These are phyloP conservation scores for Ophiorrhiza pumila DNA, from an alignment of 257 asterid species.

Conservation along the genomic window DNA sequence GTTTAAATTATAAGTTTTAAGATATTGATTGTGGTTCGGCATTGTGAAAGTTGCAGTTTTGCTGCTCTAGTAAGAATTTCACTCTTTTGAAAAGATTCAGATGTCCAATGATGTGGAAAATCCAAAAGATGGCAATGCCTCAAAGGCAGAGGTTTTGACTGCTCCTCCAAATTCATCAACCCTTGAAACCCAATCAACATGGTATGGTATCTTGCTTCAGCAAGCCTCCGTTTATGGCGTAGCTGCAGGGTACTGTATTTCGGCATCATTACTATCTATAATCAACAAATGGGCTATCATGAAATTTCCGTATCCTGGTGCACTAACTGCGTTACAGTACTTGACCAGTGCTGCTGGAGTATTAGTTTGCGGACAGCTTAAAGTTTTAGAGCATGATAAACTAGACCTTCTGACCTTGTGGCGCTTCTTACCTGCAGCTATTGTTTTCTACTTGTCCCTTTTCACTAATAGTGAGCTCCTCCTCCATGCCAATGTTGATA, in stretches of 20 bases:
- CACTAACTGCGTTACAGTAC: slow-evolving; percentile 88
- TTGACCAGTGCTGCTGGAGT: slow-evolving; percentile 86
- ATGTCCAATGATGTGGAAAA: slow-evolving; percentile 81
- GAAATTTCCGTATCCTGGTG: slow-evolving; percentile 96
- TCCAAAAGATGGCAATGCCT: slow-evolving; percentile 39
- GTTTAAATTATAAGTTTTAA: neutral
- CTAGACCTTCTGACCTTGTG: slow-evolving; percentile 80
- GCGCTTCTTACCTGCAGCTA: slow-evolving; percentile 91
- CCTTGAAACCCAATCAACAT: slow-evolving; percentile 34
- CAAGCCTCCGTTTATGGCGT: slow-evolving; percentile 79
- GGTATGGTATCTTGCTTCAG: slow-evolving; percentile 51
- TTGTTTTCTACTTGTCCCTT: slow-evolving; percentile 75
- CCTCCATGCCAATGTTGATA: slow-evolving; percentile 93
- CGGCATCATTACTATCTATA: slow-evolving; percentile 83
- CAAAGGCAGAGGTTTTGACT: slow-evolving; percentile 18
- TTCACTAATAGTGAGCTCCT: slow-evolving; percentile 93
- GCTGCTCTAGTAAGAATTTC: neutral
- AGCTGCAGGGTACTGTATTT: slow-evolving; percentile 89
- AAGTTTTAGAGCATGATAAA: slow-evolving; percentile 68
- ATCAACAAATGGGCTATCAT: slow-evolving; percentile 96
- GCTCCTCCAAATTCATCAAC: slow-evolving; percentile 30
- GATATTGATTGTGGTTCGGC: neutral
- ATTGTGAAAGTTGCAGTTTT: neutral
- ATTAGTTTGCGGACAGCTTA: slow-evolving; percentile 64
- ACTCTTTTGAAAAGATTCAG: slow-evolving; percentile 22